phyloP scores from a whole-genome alignment of 768 basidiomycete genomes.

The Heimioporus sp. region DNA sequence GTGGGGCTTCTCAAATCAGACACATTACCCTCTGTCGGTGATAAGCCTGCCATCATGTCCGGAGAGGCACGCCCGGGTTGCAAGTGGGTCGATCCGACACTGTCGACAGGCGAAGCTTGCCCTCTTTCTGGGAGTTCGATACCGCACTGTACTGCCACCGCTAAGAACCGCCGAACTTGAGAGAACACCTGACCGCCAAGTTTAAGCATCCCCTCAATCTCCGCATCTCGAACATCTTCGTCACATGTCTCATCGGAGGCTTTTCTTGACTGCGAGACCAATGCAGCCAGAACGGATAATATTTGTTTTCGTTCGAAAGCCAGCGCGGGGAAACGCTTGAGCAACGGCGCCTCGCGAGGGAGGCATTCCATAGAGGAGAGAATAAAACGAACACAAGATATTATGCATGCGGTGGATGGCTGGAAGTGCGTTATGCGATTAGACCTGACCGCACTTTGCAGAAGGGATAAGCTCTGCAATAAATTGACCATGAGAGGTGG shows the following conservation, averaged over 20 bases:
- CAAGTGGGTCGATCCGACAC: conserved; percentile 14
- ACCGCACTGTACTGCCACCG: conserved; percentile 72
- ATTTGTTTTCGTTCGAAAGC: conserved; percentile 80
- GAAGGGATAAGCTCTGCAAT: conserved; percentile 78
- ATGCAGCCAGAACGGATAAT: conserved; percentile 71
- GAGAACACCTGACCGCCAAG: conserved; percentile 80
- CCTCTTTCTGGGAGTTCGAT: conserved; percentile 59
- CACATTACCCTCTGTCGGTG: conserved; percentile 6
- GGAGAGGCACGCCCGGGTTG: conserved; percentile 15
- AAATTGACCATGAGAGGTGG: conserved; percentile 82
- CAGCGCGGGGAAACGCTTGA: conserved; percentile 64
- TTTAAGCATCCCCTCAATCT: conserved; percentile 76
- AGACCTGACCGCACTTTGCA: conserved; percentile 82
- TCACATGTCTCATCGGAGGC: conserved; percentile 50
- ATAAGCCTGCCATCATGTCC: conserved; percentile 12
- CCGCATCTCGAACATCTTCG: conserved; percentile 46
- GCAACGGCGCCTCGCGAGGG: conserved; percentile 72
- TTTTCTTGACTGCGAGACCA: conserved; percentile 79
- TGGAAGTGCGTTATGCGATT: conserved; percentile 83
- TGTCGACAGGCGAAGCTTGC: conserved; percentile 28
- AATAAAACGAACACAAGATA: conserved; percentile 88
- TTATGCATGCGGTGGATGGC: conserved; percentile 91
- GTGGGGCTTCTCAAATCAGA: conserved; percentile 34
- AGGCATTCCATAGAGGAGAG: conserved; percentile 82
- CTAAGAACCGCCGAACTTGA: conserved; percentile 76